Conservation (phyloP, 2,329 filamentous ascomycete genomes). For the Ophiostoma perfectum region DNA sequence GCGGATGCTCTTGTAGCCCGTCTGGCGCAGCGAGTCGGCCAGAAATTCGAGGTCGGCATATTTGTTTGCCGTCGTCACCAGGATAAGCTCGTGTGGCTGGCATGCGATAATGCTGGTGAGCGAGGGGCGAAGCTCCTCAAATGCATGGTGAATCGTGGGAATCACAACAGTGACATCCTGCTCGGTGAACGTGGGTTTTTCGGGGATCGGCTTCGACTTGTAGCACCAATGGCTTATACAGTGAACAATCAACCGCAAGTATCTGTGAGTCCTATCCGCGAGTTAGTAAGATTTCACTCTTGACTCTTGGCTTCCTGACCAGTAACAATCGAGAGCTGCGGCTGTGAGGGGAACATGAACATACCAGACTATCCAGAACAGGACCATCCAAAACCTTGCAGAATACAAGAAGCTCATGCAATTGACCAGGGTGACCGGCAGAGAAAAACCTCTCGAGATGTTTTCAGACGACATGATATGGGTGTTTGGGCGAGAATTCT, state of each 20-base stretch:
- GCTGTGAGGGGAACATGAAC: constrained; percentile 4
- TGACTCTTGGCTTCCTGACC: not conserved
- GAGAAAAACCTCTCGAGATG: not conserved
- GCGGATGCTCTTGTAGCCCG: constrained; percentile 54
- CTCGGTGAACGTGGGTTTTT: constrained; percentile 70
- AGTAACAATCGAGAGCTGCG: not conserved
- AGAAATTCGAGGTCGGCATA: constrained; percentile 62
- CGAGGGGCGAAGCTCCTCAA: constrained; percentile 76
- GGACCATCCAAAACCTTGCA: constrained; percentile 43
- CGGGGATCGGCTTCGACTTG: constrained; percentile 75
- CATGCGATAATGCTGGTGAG: constrained; percentile 71
- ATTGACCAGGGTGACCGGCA: constrained; percentile 11
- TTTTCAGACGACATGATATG: constrained; percentile 19
- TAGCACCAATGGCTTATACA: constrained; percentile 81
- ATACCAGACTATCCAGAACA: constrained; percentile 44
- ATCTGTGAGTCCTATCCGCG: constrained; percentile 69
- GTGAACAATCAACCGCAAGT: constrained; percentile 79
- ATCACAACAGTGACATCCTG: constrained; percentile 91
- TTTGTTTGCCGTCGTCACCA: constrained; percentile 84
- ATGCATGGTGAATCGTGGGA: constrained; percentile 82
- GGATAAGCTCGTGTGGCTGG: constrained; percentile 65
- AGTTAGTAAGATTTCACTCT: not conserved
- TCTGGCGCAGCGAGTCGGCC: constrained; percentile 49
- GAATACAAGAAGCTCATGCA: constrained; percentile 32
- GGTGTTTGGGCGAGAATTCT: constrained; percentile 8